Base-by-base conservation (phyloP, 2,329 filamentous ascomycete genomes). In the Pseudophaeomoniella oleicola region DNA sequence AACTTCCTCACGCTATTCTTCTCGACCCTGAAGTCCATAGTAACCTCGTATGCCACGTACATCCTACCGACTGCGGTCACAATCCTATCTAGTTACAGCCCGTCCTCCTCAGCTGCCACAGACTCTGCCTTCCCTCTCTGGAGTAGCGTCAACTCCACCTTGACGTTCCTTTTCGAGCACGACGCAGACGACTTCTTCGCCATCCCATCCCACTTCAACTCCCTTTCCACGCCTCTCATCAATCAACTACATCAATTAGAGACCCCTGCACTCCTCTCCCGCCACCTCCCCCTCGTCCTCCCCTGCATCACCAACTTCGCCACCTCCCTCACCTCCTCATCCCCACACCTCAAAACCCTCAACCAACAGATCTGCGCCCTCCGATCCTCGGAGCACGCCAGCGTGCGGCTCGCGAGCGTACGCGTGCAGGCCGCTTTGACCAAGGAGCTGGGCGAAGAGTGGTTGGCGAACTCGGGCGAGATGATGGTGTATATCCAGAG, bases 401-500 rank as follows among this genome's bases (percentile, higher is more conserved):
- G 72, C 16, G 79, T 88, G 5, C 72, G 90, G 12, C 64, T 96
- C 19, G 84, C 82, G 1, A 85, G 84, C 1, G 78, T 98, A 22
- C 78, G 78, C 58, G 80, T 80, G 46, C 75, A 96, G 62, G 80
- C 86, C 53, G 72, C 71, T 11, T 65, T 96, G 43, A 92, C 86
- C 10, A 42, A 44, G 13, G 68, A 74, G 34, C 61, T 96, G 16
- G 87, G 87, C 40, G 87, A 96, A 56, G 90, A 98, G 53, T 98
- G 90, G 90, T 62, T 98, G 41, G 73, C 78, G 1, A 47, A 46
- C 30, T 39, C 37, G 12, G 46, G 47, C 16, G 90, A 98, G 69
- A 96, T 94, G 81, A 62, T 98, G 55, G 88, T 92, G 14, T 84
- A 88, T 45, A 94, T 99, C 49, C 92, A 84, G 51, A 90, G 98